Base-by-base conservation (phyloP, 2,329 filamentous ascomycete genomes). In the Cryoendolithus antarcticus region DNA sequence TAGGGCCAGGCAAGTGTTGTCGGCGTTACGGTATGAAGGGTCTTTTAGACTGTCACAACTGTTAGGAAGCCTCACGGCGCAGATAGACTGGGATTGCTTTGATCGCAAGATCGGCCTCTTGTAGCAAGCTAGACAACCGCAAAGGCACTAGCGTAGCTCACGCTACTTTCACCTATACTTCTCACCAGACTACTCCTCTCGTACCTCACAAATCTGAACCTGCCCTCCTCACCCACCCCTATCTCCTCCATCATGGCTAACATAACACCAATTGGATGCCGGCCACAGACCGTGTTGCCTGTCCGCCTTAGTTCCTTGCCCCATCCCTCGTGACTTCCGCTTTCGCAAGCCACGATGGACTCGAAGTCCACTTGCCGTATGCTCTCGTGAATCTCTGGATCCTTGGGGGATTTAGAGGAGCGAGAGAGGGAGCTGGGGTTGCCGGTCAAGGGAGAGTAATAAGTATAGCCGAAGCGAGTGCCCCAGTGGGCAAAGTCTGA, bases 401-500 rank as follows among this genome's bases (percentile, higher is more conserved):
- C 69, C 62, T 3, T 55, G 57, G 71, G 50, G 59, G 60, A 0
- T 46, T 56, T 10, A 62, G 69, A 51, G 9, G 60, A 53, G 9
- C 64, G 54, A 51, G 63, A 48, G 37, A 68, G 51, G n/a, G 65
- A 54, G 39, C 61, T 31, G 54, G 64, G 46, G 46, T 66, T 54
- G 64, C 61, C 44, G 55, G 60, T 49, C 15, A 66, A 53, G 43
- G 74, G 64, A 27, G 77, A 71, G 58, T 95, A 94, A 43, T 81
- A 81, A 21, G 78, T 84, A 60, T 96, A 98, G 40, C 72, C 67
- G 60, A 95, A 98, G 35, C 85, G 72, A 0, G 68, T 51, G 8
- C 91, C 91, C 91, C 91, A 98, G 61, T 98, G 91, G 48, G 89
- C 95, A 59, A 98, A 98, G 59, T 98, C 91, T 1, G 86, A 94